These are phyloP conservation scores for Malania oleifera DNA, from an alignment of 164 flowering plant genomes.

Conservation along the genomic window DNA sequence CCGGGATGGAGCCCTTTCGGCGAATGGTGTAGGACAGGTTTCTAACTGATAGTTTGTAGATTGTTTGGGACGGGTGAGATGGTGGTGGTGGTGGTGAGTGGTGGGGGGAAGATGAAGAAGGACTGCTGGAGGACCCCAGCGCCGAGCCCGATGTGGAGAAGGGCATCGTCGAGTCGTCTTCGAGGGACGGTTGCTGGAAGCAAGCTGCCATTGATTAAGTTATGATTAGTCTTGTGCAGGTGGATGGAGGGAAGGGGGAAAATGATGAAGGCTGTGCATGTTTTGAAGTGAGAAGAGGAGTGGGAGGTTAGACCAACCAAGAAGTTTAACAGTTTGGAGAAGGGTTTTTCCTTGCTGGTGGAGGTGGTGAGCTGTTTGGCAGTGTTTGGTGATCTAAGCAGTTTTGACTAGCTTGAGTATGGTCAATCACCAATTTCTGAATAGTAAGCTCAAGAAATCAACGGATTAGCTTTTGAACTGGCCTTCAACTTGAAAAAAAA, in stretches of 20 bases:
- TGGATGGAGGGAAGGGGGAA: not conserved
- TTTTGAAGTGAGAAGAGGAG: slow-evolving; percentile 8
- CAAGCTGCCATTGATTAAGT: slow-evolving; percentile 33
- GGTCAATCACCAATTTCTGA: too few species aligned
- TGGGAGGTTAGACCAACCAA: slow-evolving; percentile 38
- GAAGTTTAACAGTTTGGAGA: slow-evolving; percentile 2
- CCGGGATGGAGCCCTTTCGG: slow-evolving; percentile 13
- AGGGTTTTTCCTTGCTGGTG: not conserved
- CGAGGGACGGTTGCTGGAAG: slow-evolving; percentile 29
- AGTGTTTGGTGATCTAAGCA: slow-evolving; percentile 33
- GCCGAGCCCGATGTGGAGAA: slow-evolving; percentile 63
- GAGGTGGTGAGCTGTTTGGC: slow-evolving; percentile 17
- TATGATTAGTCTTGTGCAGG: not conserved
- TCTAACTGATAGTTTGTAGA: slow-evolving; percentile 34
- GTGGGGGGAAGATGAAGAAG: slow-evolving; percentile 50
- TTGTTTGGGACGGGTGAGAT: slow-evolving; percentile 13
- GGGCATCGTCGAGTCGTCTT: slow-evolving; percentile 51
- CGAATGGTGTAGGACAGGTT: slow-evolving; percentile 57
- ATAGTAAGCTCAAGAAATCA: too few species aligned
- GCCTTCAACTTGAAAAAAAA: too few species aligned
- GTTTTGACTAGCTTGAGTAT: not conserved
- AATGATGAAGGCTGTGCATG: not conserved
- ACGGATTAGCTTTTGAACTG: too few species aligned
- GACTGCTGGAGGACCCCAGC: slow-evolving; percentile 40
- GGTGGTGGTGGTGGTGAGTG: slow-evolving; percentile 26